These are phyloP conservation scores for Mucor ambiguus DNA, from an alignment of 371 early-diverging fungal species.

Conservation along the genomic window DNA sequence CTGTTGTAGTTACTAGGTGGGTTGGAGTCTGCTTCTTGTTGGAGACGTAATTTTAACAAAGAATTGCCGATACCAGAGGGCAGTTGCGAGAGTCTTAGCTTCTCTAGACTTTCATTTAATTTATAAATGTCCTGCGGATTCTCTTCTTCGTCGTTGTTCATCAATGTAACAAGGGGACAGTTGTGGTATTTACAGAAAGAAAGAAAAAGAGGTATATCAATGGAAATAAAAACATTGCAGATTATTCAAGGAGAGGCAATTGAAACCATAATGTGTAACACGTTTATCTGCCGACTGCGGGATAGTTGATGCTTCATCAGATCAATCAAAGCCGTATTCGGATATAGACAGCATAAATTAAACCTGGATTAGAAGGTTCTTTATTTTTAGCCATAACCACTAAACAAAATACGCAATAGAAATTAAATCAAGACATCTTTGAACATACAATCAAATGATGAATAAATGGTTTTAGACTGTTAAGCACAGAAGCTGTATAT, in stretches of 20 bases:
- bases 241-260: neutral
- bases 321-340: neutral
- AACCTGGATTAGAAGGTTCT: too few species aligned
- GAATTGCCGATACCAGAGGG: conserved; percentile 35
- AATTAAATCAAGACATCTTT: too few species aligned
- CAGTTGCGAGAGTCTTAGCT: conserved; percentile 13
- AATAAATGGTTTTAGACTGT: too few species aligned
- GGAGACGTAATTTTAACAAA: conserved; percentile 21
- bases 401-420: too few species aligned
- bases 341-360: neutral
- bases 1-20: conserved; percentile 47
- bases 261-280: neutral
- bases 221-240: neutral
- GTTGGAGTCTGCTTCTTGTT: conserved; percentile 30
- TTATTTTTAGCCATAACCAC: too few species aligned
- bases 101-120: conserved; percentile 12
- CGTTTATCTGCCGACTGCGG: neutral
- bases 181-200: neutral
- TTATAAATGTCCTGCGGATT: conserved; percentile 7
- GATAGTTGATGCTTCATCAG: neutral
- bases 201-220: neutral
- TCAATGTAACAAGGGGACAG: neutral
- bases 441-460: too few species aligned
- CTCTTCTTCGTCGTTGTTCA: conserved; percentile 10
- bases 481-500: too few species aligned